A percentile compares a stretch with the other conserved stretches of the same genome.
Evolutionary conservation across 805 yeast genomes (phyloP).

Genomic region (Diddensiella transvaalensis): DNA sequence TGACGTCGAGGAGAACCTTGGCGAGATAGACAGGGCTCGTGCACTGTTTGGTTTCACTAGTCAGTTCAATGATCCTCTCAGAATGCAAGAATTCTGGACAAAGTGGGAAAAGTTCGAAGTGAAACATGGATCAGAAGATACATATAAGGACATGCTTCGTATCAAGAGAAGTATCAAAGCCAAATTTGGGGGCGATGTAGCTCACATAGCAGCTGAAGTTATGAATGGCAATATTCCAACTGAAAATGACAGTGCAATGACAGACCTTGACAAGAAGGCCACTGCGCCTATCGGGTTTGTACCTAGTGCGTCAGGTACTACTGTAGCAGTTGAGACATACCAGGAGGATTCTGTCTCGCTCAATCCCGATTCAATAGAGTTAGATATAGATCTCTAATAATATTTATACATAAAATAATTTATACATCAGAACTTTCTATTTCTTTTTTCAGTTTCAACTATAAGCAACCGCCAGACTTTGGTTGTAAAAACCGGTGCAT

Average conservation of each 20-base stretch:
- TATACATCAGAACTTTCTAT: background rate
- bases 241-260: conserved; percentile 8
- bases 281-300: conserved; percentile 27
- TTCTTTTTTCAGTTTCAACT: conserved; percentile 21
- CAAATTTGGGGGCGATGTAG: conserved; percentile 19
- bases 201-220: conserved; percentile 10
- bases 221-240: conserved; percentile 15
- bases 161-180: conserved; percentile 46
- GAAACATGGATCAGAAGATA: conserved; percentile 62
- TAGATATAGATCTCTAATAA: conserved; percentile 5
- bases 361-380: conserved; percentile 25
- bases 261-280: conserved; percentile 11
- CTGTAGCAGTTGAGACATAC: background rate
- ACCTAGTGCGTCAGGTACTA: conserved; percentile 3
- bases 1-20: conserved; percentile 48
- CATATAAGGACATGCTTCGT: conserved; percentile 70
- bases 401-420: background rate
- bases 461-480: conserved; percentile 28
- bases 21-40: conserved; percentile 60
- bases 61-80: conserved; percentile 37
- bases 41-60: conserved; percentile 56
- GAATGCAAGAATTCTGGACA: conserved; percentile 47
- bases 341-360: background rate
- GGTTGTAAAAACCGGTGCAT: conserved; percentile 33
- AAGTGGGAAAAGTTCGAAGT: conserved; percentile 75